Percentiles rank a stretch among this genome's conserved stretches.
These are phyloP conservation scores for Argentina anserina DNA, from an alignment of 306 rosid species.

Conservation along the genomic window DNA sequence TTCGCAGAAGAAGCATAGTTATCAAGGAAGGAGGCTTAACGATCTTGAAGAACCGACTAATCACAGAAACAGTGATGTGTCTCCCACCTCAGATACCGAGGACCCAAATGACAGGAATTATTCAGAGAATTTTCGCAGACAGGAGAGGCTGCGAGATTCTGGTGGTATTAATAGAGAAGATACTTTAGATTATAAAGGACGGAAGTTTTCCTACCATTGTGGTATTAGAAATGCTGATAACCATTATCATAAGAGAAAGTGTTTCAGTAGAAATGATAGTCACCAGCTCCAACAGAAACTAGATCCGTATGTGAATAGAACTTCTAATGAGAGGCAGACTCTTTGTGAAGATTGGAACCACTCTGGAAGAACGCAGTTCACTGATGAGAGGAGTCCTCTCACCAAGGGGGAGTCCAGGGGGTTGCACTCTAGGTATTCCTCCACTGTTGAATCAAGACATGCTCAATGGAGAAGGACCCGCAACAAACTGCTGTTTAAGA, in stretches of 20 bases:
- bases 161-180: slow-evolving; percentile 26
- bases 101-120: slow-evolving; percentile 26
- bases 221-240: slow-evolving; percentile 33
- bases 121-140: slow-evolving; percentile 28
- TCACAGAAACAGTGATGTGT: slow-evolving; percentile 21
- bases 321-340: slow-evolving; percentile 28
- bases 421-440: slow-evolving; percentile 33
- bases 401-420: slow-evolving; percentile 38
- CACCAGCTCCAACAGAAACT: slow-evolving; percentile 26
- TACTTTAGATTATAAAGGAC: slow-evolving; percentile 35
- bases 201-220: slow-evolving; percentile 31
- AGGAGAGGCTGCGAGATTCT: slow-evolving; percentile 27
- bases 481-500: slow-evolving; percentile 27
- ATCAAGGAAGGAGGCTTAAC: slow-evolving; percentile 20
- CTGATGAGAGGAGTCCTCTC: slow-evolving; percentile 29
- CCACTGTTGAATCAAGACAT: slow-evolving; percentile 29
- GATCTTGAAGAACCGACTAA: slow-evolving; percentile 23
- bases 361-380: slow-evolving; percentile 22
- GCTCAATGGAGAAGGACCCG: slow-evolving; percentile 29
- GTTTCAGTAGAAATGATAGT: slow-evolving; percentile 25
- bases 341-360: slow-evolving; percentile 34
- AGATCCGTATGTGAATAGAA: slow-evolving; percentile 27
- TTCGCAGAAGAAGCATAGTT: slow-evolving; percentile 29
- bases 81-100: slow-evolving; percentile 29
- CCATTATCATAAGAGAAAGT: slow-evolving; percentile 19